These are phyloP conservation scores for Suillus subaureus DNA, from an alignment of 768 basidiomycete species.

Conservation along the genomic window DNA sequence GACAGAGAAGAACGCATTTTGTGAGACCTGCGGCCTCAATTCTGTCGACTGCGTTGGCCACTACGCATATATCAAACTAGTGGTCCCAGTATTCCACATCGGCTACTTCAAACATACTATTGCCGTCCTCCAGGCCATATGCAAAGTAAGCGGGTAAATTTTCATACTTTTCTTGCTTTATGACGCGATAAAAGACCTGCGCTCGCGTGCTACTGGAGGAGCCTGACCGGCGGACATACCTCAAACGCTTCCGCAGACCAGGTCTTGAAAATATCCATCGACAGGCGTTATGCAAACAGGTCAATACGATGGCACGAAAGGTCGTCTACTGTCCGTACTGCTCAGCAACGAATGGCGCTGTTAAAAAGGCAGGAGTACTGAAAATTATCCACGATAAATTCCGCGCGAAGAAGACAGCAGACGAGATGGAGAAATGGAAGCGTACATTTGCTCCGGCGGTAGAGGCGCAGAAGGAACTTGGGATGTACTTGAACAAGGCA, in stretches of 20 bases:
- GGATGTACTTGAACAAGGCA: constrained; percentile 82
- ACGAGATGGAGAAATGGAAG: constrained; percentile 88
- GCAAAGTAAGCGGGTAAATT: constrained; percentile 64
- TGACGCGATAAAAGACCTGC: constrained; percentile 63
- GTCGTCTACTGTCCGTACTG: constrained; percentile 93
- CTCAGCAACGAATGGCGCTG: constrained; percentile 88
- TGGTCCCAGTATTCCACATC: constrained; percentile 96
- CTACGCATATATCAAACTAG: constrained; percentile 97
- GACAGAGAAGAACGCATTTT: constrained; percentile 88
- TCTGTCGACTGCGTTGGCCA: constrained; percentile 97
- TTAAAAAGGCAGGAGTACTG: constrained; percentile 93
- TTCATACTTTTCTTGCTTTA: background rate
- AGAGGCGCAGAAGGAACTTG: constrained; percentile 86
- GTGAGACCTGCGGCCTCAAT: constrained; percentile 92
- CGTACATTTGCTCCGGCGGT: constrained; percentile 79
- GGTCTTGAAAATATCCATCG: constrained; percentile 93
- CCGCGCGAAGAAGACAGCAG: constrained; percentile 88
- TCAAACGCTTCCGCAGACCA: constrained; percentile 88
- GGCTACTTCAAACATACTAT: constrained; percentile 98
- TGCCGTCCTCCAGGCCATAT: constrained; percentile 90
- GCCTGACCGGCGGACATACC: constrained; percentile 77
- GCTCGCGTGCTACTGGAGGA: constrained; percentile 90
- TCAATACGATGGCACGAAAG: constrained; percentile 87
- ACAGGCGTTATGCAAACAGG: constrained; percentile 77
- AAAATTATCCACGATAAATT: constrained; percentile 99